Conservation (phyloP, 495 filamentous ascomycete species). For the Geoglossum glabrum region DNA sequence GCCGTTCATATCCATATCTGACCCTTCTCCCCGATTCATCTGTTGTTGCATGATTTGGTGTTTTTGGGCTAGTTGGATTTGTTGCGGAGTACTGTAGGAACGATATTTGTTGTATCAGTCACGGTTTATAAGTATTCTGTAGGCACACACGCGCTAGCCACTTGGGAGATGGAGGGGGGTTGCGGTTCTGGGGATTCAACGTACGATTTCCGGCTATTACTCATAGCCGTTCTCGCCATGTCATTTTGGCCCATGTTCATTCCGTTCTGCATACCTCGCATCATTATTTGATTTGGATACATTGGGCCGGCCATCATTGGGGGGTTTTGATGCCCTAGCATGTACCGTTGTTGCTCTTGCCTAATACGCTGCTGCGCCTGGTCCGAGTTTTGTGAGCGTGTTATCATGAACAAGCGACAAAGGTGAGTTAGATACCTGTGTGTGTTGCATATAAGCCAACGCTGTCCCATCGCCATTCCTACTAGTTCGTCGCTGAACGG, state of each 20-base stretch:
- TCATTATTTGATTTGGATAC: slow-evolving; percentile 29
- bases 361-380: slow-evolving; percentile 47
- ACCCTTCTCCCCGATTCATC: slow-evolving; percentile 62
- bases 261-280: slow-evolving; percentile 32
- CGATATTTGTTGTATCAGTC: slow-evolving; percentile 4
- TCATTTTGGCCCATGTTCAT: slow-evolving; percentile 30
- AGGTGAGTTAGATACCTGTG: slow-evolving; percentile 42
- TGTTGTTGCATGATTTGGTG: slow-evolving; percentile 39
- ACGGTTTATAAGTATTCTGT: neutral
- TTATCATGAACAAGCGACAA: neutral
- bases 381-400: slow-evolving; percentile 1
- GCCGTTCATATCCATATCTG: slow-evolving; percentile 71
- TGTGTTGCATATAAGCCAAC: slow-evolving; percentile 54
- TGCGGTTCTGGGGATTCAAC: slow-evolving; percentile 13
- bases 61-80: slow-evolving; percentile 47
- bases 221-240: slow-evolving; percentile 52
- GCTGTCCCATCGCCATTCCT: slow-evolving; percentile 21
- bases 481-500: slow-evolving; percentile 41
- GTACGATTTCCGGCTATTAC: slow-evolving; percentile 57
- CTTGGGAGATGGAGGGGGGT: neutral
- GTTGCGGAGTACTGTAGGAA: slow-evolving; percentile 32
- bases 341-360: slow-evolving; percentile 44
- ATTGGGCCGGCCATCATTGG: slow-evolving; percentile 30
- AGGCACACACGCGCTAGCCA: neutral
- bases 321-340: slow-evolving; percentile 46